phyloP scores from a whole-genome alignment of 106 monocot genomes.

The Acanthochlamys bracteata region DNA sequence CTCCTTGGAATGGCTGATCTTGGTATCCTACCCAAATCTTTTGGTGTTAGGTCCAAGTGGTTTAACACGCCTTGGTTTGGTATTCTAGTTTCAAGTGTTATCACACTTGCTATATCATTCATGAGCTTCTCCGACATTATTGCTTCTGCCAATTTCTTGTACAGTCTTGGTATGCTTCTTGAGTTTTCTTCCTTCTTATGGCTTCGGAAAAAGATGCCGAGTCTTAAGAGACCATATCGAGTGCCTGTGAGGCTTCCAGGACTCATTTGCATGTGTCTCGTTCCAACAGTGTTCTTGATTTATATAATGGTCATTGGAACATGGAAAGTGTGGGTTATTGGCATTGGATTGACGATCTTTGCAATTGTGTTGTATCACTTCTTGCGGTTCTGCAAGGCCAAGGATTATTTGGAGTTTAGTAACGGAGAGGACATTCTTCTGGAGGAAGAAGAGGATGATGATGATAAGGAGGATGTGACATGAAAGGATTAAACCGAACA shows the following conservation, averaged over 20 bases:
- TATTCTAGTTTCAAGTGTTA: slow-evolving; percentile 45
- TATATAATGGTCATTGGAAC: slow-evolving; percentile 56
- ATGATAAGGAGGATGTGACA: no score
- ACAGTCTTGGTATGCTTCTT: slow-evolving; percentile 83
- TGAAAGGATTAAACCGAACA: no score
- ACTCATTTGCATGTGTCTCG: slow-evolving; percentile 51
- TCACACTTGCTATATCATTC: slow-evolving; percentile 82
- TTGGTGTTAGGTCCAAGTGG: slow-evolving; percentile 42
- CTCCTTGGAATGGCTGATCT: slow-evolving; percentile 84
- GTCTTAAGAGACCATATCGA: slow-evolving; percentile 54
- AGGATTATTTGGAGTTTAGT: slow-evolving; percentile 36
- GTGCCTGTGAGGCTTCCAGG: slow-evolving; percentile 45
- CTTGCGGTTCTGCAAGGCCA: slow-evolving; percentile 41
- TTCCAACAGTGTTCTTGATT: slow-evolving; percentile 62
- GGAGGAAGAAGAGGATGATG: no score
- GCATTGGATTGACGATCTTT: slow-evolving; percentile 32
- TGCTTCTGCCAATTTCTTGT: slow-evolving; percentile 73
- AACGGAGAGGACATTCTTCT: slow-evolving; percentile 3
- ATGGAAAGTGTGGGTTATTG: slow-evolving; percentile 55
- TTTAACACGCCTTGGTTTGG: slow-evolving; percentile 81
- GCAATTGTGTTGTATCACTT: slow-evolving; percentile 35
- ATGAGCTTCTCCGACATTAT: slow-evolving; percentile 69
- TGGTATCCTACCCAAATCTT: slow-evolving; percentile 56
- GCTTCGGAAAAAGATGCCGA: slow-evolving; percentile 47
- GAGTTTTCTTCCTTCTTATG: slow-evolving; percentile 74